Conservation (phyloP, 192 early-diverging fungal species). For the Podila horticola region DNA sequence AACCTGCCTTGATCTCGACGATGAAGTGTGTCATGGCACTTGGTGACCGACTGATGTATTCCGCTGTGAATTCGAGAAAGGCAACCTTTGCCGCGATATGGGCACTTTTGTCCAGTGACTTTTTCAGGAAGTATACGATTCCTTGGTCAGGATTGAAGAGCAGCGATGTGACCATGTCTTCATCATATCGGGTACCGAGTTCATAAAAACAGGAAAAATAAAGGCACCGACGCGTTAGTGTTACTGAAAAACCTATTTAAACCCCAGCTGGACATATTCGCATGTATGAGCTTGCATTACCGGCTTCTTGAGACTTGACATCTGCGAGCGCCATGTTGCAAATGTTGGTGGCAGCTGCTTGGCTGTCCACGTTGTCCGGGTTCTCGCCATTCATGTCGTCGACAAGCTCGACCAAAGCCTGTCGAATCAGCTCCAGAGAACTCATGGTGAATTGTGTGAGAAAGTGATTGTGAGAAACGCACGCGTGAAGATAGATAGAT, state of each 20-base stretch:
- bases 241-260: background rate
- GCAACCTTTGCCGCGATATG: slow-evolving; percentile 40
- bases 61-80: slow-evolving; percentile 57
- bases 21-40: slow-evolving; percentile 46
- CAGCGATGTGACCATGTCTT: slow-evolving; percentile 58
- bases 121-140: slow-evolving; percentile 53
- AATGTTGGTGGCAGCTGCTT: slow-evolving; percentile 44
- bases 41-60: slow-evolving; percentile 49
- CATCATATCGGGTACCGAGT: background rate
- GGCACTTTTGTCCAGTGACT: slow-evolving; percentile 33
- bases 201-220: background rate
- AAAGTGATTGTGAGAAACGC: background rate
- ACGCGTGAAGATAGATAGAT: too few relatives aligned
- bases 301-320: slow-evolving; percentile 26
- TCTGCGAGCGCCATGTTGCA: slow-evolving; percentile 43
- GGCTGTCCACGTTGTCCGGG: slow-evolving; percentile 39
- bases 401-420: slow-evolving; percentile 41
- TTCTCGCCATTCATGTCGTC: slow-evolving; percentile 48
- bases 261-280: background rate
- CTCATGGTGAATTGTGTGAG: slow-evolving; percentile 12
- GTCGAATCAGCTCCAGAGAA: slow-evolving; percentile 44
- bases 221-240: too few relatives aligned
- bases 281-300: background rate
- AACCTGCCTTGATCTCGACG: slow-evolving; percentile 49
- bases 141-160: slow-evolving; percentile 57